Evolutionary conservation across 441 rosid species (phyloP).

Genomic region (Populus trichocarpa): DNA sequence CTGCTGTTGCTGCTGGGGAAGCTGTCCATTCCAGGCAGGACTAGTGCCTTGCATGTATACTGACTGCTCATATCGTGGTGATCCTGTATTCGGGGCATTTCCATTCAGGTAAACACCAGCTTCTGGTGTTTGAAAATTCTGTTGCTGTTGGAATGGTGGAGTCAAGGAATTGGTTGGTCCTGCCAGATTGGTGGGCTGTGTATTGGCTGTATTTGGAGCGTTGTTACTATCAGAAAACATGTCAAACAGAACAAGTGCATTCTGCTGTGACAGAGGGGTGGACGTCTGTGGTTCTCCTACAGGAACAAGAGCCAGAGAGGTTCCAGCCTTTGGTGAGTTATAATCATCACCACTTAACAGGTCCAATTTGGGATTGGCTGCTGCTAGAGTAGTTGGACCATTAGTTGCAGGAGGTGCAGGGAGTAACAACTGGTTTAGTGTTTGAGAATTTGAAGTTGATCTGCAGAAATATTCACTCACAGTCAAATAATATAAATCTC

Average conservation of each 20-base stretch:
- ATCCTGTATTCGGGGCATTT: conserved; percentile 45
- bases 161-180: conserved; percentile 45
- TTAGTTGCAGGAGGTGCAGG: conserved; percentile 74
- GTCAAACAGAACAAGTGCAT: conserved; percentile 84
- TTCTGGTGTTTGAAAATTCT: conserved; percentile 32
- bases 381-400: conserved; percentile 43
- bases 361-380: conserved; percentile 68
- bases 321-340: conserved; percentile 55
- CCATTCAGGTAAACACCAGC: conserved; percentile 41
- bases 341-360: conserved; percentile 88
- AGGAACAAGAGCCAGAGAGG: conserved; percentile 78
- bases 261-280: conserved; percentile 64
- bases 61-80: conserved; percentile 62
- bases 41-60: conserved; percentile 46
- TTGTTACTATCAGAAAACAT: conserved; percentile 64
- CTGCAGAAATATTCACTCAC: conserved; percentile 40
- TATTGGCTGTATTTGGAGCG: conserved; percentile 43
- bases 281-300: conserved; percentile 58
- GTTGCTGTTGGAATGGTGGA: conserved; percentile 68
- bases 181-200: conserved; percentile 41
- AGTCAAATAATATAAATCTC: conserved; percentile 9
- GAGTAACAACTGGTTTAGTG: conserved; percentile 66
- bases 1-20: conserved; percentile 48
- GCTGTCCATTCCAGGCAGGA: conserved; percentile 73
- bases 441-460: conserved; percentile 44